Conservation (phyloP, 208 protist species). For the Crithidia thermophila region DNA sequence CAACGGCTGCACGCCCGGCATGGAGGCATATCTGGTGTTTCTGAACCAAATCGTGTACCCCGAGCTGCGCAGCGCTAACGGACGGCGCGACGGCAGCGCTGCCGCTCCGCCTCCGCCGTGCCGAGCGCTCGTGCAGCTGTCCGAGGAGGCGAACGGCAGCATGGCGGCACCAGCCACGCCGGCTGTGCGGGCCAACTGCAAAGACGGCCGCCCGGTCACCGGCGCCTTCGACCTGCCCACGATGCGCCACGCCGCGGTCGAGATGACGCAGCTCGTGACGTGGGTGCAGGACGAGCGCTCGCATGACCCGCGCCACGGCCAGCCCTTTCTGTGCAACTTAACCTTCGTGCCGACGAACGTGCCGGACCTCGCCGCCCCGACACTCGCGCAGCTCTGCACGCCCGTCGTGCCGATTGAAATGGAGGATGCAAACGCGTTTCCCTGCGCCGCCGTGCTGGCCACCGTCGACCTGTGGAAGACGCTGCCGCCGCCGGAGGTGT, state of each 20-base stretch:
- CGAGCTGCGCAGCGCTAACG: not conserved
- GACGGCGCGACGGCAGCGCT: not conserved
- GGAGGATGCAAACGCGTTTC: slow-evolving; percentile 25
- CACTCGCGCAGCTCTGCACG: slow-evolving; percentile 10
- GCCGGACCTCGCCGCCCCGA: slow-evolving; percentile 8
- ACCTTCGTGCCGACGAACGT: slow-evolving; percentile 23
- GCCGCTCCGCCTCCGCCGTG: slow-evolving; percentile 9
- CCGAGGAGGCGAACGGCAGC: slow-evolving; percentile 30
- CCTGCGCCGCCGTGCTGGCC: slow-evolving; percentile 38
- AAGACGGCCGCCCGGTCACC: not conserved
- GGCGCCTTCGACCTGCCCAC: slow-evolving; percentile 42
- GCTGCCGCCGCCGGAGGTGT: slow-evolving; percentile 37
- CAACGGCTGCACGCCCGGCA: slow-evolving; percentile 49
- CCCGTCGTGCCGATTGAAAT: not conserved
- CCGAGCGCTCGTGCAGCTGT: slow-evolving; percentile 29
- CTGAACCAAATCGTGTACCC: slow-evolving; percentile 27
- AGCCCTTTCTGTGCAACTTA: slow-evolving; percentile 29
- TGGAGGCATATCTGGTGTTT: slow-evolving; percentile 55
- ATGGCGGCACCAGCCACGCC: slow-evolving; percentile 21
- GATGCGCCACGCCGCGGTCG: slow-evolving; percentile 35
- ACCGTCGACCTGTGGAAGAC: slow-evolving; percentile 53
- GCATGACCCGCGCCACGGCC: slow-evolving; percentile 28
- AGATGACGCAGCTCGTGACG: slow-evolving; percentile 35
- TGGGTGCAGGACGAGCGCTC: slow-evolving; percentile 34
- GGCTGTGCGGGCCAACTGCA: not conserved